Percentiles rank a stretch among this genome's conserved stretches.
Conservation (phyloP, 768 basidiomycete species). For the Naganishia vaughanmartiniae region DNA sequence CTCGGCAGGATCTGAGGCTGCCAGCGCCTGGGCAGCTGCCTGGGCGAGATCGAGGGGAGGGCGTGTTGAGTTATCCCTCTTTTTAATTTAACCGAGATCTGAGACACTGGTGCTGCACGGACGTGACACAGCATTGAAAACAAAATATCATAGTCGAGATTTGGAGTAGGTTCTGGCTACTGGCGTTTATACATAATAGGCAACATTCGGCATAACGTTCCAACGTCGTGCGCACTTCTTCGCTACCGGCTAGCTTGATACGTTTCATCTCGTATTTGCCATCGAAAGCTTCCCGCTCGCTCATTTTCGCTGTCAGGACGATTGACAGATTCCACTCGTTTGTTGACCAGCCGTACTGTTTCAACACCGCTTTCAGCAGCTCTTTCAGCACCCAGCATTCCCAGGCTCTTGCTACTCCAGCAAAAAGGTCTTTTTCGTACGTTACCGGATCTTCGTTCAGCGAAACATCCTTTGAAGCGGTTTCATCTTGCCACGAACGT, state of each 20-base stretch:
- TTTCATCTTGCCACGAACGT: background rate
- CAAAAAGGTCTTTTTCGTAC: background rate
- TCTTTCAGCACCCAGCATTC: background rate
- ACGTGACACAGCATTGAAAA: constrained; percentile 1
- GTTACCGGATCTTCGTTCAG: background rate
- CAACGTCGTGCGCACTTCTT: background rate
- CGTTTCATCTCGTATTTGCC: background rate
- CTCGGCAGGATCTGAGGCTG: too few relatives aligned
- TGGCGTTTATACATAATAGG: constrained; percentile 1
- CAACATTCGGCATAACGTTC: background rate
- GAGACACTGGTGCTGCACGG: background rate
- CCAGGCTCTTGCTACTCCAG: too few relatives aligned
- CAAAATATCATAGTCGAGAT: background rate
- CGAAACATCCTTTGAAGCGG: constrained; percentile 7
- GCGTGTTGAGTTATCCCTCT: background rate
- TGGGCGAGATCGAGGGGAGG: background rate
- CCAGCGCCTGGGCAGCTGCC: too few relatives aligned
- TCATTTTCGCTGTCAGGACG: background rate
- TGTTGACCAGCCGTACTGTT: background rate
- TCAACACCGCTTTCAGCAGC: constrained; percentile 1
- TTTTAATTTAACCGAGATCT: constrained; percentile 1
- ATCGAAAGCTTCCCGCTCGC: background rate
- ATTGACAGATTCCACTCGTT: background rate
- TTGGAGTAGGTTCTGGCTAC: too few relatives aligned
- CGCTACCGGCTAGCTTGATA: background rate